Evolutionary conservation across 768 basidiomycete genomes (phyloP).

Genomic region (Kwoniella europaea): DNA sequence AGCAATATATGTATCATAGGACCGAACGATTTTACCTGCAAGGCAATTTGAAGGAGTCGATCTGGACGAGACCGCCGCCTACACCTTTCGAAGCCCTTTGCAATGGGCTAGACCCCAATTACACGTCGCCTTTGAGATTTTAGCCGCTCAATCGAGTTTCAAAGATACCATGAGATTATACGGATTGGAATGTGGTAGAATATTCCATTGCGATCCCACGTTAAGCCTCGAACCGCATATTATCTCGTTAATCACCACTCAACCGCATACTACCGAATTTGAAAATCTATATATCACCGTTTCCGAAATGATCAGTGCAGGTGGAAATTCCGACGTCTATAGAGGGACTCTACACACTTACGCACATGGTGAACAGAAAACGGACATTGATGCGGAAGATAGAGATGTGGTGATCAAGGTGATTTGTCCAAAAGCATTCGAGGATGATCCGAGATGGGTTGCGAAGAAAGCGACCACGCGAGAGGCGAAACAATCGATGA

Average conservation of each 20-base stretch:
- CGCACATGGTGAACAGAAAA: background rate
- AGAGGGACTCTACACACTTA: background rate
- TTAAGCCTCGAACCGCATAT: background rate
- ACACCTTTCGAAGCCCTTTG: background rate
- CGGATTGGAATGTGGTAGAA: background rate
- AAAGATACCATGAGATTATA: background rate
- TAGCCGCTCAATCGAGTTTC: background rate
- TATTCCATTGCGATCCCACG: background rate
- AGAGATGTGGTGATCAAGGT: conserved; percentile 4
- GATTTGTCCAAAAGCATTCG: conserved; percentile 1
- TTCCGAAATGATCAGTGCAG: background rate
- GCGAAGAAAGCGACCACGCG: background rate
- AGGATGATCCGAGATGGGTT: conserved; percentile 6
- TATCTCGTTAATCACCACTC: conserved; percentile 2
- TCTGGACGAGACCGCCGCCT: background rate
- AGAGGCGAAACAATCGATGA: background rate
- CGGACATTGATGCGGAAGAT: too few species aligned
- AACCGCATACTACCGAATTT: background rate
- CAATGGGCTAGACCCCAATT: conserved; percentile 5
- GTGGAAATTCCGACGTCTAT: conserved; percentile 3
- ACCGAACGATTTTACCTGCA: background rate
- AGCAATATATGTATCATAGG: background rate
- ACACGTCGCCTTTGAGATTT: background rate
- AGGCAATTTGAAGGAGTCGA: background rate
- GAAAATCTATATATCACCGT: background rate